Conservation (phyloP, 495 filamentous ascomycete species). For the Jackrogersella multiformis region DNA sequence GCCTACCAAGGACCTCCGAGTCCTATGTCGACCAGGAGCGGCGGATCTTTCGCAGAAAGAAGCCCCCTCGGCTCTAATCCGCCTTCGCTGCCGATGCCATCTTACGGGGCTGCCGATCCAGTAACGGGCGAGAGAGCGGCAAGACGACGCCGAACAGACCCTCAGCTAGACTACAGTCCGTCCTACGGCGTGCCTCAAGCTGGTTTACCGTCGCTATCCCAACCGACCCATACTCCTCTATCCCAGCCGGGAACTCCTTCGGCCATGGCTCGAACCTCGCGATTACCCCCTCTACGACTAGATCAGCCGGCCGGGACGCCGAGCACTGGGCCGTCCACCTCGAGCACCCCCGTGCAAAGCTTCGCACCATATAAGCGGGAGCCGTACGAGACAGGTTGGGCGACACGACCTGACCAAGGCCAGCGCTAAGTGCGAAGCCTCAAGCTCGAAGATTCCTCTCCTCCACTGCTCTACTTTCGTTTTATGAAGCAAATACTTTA, state of each 20-base stretch:
- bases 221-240: conserved; percentile 45
- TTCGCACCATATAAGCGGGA: conserved; percentile 46
- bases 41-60: conserved; percentile 47
- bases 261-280: conserved; percentile 47
- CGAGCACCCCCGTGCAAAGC: conserved; percentile 41
- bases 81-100: conserved; percentile 33
- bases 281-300: conserved; percentile 56
- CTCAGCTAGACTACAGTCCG: conserved; percentile 51
- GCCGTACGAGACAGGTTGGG: conserved; percentile 58
- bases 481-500: conserved; percentile 39
- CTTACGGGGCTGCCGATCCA: conserved; percentile 39
- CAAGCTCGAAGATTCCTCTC: conserved; percentile 8
- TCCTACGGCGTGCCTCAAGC: conserved; percentile 49
- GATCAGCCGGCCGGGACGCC: conserved; percentile 49
- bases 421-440: conserved; percentile 18
- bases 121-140: conserved; percentile 53
- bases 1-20: conserved; percentile 60
- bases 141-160: conserved; percentile 56
- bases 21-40: conserved; percentile 49
- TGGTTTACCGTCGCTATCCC: conserved; percentile 52
- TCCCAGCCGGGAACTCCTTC: conserved; percentile 55
- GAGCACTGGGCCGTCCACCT: conserved; percentile 39
- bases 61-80: conserved; percentile 42
- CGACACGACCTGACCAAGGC: conserved; percentile 48
- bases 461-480: conserved; percentile 40